These are phyloP conservation scores for Ceratocystis lukuohia DNA, from an alignment of 2,329 filamentous ascomycete genomes.

Conservation along the genomic window DNA sequence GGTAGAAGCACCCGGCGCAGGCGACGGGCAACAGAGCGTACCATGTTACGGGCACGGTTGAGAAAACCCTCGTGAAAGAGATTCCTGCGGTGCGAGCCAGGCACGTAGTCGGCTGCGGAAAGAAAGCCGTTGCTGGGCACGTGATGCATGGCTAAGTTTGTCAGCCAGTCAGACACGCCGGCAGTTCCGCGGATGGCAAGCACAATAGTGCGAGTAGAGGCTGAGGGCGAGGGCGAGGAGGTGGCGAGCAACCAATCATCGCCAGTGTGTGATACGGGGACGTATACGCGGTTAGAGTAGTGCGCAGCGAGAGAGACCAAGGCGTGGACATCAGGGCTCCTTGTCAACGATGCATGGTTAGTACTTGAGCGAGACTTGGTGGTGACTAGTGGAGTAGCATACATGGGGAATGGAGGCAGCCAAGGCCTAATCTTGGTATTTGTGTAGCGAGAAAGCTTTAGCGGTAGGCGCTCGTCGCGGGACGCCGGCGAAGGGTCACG, in stretches of 20 bases:
- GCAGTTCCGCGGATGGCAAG: conserved; percentile 74
- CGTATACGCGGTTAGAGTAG: conserved; percentile 64
- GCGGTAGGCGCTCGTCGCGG: conserved; percentile 35
- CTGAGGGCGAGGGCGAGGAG: conserved; percentile 31
- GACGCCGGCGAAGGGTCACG: neutral
- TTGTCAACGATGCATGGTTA: conserved; percentile 25
- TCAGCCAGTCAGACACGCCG: conserved; percentile 73
- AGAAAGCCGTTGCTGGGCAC: conserved; percentile 55
- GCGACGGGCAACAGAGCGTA: conserved; percentile 54
- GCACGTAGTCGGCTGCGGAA: neutral
- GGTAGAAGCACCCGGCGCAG: conserved; percentile 24
- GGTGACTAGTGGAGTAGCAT: conserved; percentile 23
- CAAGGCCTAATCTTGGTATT: conserved; percentile 61
- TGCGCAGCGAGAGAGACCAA: conserved; percentile 66
- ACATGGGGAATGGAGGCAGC: conserved; percentile 55
- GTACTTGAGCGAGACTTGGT: neutral
- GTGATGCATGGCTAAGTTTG: conserved; percentile 62
- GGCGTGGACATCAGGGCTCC: conserved; percentile 61
- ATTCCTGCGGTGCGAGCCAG: conserved; percentile 39
- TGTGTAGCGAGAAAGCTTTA: conserved; percentile 61
- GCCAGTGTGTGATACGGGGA: conserved; percentile 57
- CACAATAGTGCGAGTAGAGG: conserved; percentile 54
- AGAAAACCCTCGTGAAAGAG: conserved; percentile 72
- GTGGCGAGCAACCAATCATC: conserved; percentile 68
- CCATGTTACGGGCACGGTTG: conserved; percentile 60